Base-by-base conservation (phyloP, 2,329 filamentous ascomycete genomes). In the Bipolaris bicolor region DNA sequence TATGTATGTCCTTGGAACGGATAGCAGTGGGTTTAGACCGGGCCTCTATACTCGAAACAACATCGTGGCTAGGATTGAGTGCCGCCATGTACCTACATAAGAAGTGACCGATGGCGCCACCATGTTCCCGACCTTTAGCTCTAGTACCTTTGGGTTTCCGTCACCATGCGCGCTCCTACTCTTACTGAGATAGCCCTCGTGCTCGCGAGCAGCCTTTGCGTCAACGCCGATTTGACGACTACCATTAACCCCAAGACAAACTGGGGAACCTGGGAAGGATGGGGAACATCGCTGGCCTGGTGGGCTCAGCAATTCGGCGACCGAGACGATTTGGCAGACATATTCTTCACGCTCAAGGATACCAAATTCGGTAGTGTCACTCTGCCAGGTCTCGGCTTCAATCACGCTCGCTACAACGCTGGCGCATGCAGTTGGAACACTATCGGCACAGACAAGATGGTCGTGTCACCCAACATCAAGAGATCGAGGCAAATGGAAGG, bases 381-480 rank as follows among this genome's bases (percentile, higher is more conserved):
- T 29, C 16, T 58, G 7, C 51, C 55, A 1, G 55, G 55, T 7
- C 33, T 58, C 9, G 55, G 55, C 26, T 58, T 58, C 33, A 55
- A 50, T 7, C 53, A 55, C 5, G 55, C 44, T n/a, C 55, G 55
- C 11, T 58, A 58, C 15, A 58, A 58, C 10, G 55, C 51, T 15
- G 55, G 55, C 7, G 55, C 55, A n/a, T 58, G 55, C 18, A 58
- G 55, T n/a, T 58, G 55, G 55, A 58, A 58, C 16, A 31, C 46
- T 1, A 11, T 55, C 16, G 46, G 49, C 11, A 52, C 51, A 0
- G 40, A 58, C 3, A 55, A 43, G 6, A 58, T 58, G 55, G 55
- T 50, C 0, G 51, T 50, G 29, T 58, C 55, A 2, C 40, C 51
- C n/a, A 58, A 55, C 1, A 24, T 58, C 36, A 58, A 58, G 16